A percentile compares a stretch with the other conserved stretches of the same genome.
Evolutionary conservation across 768 basidiomycete species (phyloP).

Genomic region (Mycena galericulata): DNA sequence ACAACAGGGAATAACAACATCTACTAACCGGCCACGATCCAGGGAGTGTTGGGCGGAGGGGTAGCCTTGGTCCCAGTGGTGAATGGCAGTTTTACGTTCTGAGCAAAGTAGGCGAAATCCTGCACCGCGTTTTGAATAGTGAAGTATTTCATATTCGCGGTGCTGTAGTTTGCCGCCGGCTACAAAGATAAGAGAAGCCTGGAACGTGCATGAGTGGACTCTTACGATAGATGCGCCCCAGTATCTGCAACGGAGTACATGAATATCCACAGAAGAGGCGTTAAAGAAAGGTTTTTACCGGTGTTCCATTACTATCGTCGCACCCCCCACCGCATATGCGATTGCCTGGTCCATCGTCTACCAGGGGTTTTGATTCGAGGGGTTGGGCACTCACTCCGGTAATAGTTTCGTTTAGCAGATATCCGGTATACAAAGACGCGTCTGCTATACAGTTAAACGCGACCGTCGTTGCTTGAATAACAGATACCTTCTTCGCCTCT

Average conservation of each 20-base stretch:
- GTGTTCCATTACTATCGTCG: slow-evolving; percentile 31
- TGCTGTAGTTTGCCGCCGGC: slow-evolving; percentile 32
- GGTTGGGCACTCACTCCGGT: slow-evolving; percentile 4
- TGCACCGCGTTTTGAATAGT: slow-evolving; percentile 66
- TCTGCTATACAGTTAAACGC: neutral
- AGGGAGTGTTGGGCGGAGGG: slow-evolving; percentile 21
- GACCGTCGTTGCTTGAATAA: neutral
- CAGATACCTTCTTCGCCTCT: slow-evolving; percentile 27
- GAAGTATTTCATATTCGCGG: slow-evolving; percentile 49
- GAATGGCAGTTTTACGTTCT: slow-evolving; percentile 60
- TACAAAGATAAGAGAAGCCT: neutral
- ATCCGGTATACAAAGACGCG: slow-evolving; percentile 31
- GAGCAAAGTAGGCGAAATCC: slow-evolving; percentile 62
- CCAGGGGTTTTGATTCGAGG: neutral
- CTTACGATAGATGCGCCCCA: slow-evolving; percentile 30
- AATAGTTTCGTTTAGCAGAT: slow-evolving; percentile 26
- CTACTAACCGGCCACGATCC: slow-evolving; percentile 35
- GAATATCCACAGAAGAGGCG: neutral
- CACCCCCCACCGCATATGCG: slow-evolving; percentile 23
- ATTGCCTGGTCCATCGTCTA: slow-evolving; percentile 16
- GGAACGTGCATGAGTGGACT: neutral
- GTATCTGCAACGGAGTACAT: slow-evolving; percentile 8
- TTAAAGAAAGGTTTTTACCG: neutral
- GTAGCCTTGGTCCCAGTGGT: slow-evolving; percentile 52
- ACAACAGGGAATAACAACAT: no score